Evolutionary conservation across 371 early-diverging fungal genomes (phyloP).

Genomic region (Dichotomocladium elegans): DNA sequence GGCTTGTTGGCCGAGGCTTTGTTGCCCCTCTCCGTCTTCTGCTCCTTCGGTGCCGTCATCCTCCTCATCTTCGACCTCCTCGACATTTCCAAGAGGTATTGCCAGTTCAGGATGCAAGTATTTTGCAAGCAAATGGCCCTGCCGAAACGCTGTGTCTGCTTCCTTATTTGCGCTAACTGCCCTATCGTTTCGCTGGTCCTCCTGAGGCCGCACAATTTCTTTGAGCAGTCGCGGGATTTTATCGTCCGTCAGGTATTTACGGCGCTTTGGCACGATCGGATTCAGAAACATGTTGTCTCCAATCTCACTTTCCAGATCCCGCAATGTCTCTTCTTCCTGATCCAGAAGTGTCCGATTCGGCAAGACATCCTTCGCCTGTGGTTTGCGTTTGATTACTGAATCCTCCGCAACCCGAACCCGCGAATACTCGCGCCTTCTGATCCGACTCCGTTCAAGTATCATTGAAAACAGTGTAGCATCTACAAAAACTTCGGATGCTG

Average conservation of each 20-base stretch:
- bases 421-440: background rate
- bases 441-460: slow-evolving; percentile 8
- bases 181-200: background rate
- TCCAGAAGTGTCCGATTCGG: slow-evolving; percentile 17
- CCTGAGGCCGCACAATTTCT: no score
- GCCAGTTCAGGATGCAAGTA: background rate
- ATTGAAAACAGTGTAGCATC: slow-evolving; percentile 24
- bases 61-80: slow-evolving; percentile 4
- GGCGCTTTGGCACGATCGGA: slow-evolving; percentile 26
- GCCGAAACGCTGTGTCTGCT: background rate
- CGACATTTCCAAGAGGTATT: slow-evolving; percentile 1
- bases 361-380: slow-evolving; percentile 41
- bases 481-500: slow-evolving; percentile 15
- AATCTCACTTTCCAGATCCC: slow-evolving; percentile 1
- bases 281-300: slow-evolving; percentile 13
- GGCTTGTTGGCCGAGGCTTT: no score
- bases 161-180: background rate
- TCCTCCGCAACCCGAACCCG: slow-evolving; percentile 6
- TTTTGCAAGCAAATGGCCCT: background rate
- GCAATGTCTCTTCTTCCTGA: slow-evolving; percentile 9
- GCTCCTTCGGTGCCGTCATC: slow-evolving; percentile 8
- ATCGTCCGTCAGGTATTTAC: slow-evolving; percentile 21
- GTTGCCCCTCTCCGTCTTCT: background rate
- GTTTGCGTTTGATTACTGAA: slow-evolving; percentile 11
- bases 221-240: no score